phyloP scores from a whole-genome alignment of 495 filamentous ascomycete genomes.

The Emericellopsis terricola region DNA sequence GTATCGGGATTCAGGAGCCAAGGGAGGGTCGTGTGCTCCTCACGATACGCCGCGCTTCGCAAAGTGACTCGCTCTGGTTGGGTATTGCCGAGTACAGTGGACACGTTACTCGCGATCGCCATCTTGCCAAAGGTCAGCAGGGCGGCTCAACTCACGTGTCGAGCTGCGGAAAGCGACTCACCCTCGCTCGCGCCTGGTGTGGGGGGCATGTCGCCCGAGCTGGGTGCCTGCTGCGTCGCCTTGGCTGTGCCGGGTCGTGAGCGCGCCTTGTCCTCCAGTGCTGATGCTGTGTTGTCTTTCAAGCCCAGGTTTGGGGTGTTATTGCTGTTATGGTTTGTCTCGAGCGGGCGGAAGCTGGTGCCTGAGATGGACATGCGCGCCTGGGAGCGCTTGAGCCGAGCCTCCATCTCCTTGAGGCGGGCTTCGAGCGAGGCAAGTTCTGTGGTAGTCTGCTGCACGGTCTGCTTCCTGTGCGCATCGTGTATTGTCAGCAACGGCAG shows the following conservation, averaged over 20 bases:
- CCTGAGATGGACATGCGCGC: background rate
- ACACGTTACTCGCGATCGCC: conserved; percentile 16
- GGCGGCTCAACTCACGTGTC: conserved; percentile 5
- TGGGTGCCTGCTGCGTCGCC: conserved; percentile 23
- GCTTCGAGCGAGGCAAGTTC: conserved; percentile 78
- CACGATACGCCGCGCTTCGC: background rate
- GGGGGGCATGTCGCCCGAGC: conserved; percentile 30
- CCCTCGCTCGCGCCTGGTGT: conserved; percentile 40
- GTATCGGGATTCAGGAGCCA: no score
- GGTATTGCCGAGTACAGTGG: background rate
- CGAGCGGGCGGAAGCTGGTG: background rate
- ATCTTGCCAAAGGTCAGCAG: conserved; percentile 22
- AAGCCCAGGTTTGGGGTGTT: conserved; percentile 7
- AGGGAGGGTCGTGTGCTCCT: no score
- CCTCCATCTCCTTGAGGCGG: conserved; percentile 68
- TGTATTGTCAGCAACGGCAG: background rate
- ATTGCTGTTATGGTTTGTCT: conserved; percentile 1
- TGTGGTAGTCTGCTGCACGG: conserved; percentile 51
- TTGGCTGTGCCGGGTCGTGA: conserved; percentile 23
- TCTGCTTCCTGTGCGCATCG: conserved; percentile 46
- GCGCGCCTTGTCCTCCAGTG: conserved; percentile 8
- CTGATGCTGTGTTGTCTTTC: conserved; percentile 8
- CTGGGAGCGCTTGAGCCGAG: conserved; percentile 39
- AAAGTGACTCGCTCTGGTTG: background rate
- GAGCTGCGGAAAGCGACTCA: conserved; percentile 29